Evolutionary conservation across 2,329 filamentous ascomycete genomes (phyloP), one percentile per base, ranked within the genome.

Genomic region (Gaeumannomyces tritici): DNA sequence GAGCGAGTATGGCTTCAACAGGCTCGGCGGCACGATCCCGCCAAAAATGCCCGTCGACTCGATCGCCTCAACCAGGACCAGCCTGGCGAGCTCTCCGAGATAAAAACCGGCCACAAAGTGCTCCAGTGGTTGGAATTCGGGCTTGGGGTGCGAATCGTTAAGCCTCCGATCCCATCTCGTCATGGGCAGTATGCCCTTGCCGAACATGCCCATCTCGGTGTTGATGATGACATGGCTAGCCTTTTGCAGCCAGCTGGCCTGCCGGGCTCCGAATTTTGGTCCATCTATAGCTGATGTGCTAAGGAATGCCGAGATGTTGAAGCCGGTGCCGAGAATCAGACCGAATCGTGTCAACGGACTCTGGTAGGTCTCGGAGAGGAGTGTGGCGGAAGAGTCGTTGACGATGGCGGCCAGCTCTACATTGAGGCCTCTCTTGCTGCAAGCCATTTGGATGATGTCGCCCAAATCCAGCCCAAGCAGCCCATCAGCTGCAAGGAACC

Each of bases 161-260:
- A 89, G 73, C 6, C 74, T 70, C 24, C 73, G 70, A 65, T 89
- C 86, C 85, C 86, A 89, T 66, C 78, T 79, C 4, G 85, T 88
- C 62, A 83, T 67, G 8, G 85, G 84, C 29, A 88, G 73, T 59
- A 86, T 78, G 63, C 75, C 80, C 60, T 78, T 74, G 18, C 86
- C 86, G 69, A 87, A 88, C 85, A 89, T 88, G 67, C 85, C 82
- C 42, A 88, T 72, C 71, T 89, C 86, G 0, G 85, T 88, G 70
- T 89, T 89, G 67, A 89, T 80, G 64, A 89, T 83, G 63, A 88
- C 84, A 66, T 88, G 83, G 63, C 78, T 82, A 5, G 84, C 85
- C 26, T 76, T 75, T 27, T 81, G 76, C 67, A 84, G 83, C 85
- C 85, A 88, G 35, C 72, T 72, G 7, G 73, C 70, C 0, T 84